A percentile compares a stretch with the other conserved stretches of the same genome.
phyloP scores from a whole-genome alignment of 2,329 filamentous ascomycete genomes.

The Corniculantispora saksenae region DNA sequence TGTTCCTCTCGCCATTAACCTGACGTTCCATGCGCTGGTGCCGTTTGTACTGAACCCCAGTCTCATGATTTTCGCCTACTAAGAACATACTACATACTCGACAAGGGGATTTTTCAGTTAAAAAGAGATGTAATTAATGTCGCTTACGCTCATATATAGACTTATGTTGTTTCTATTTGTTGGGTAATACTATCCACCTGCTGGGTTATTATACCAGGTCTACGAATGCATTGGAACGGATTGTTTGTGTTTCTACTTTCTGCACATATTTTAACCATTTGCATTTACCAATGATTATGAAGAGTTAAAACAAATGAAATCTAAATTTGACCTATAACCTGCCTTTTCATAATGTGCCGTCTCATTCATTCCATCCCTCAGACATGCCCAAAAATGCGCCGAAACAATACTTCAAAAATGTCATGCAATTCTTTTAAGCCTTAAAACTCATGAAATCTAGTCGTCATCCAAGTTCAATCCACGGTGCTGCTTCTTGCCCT shows the following conservation, averaged over 20 bases:
- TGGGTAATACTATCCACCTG: not conserved
- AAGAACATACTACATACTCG: not conserved
- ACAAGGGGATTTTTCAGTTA: not conserved
- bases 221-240: not conserved
- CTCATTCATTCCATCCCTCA: not conserved
- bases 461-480: conserved; percentile 22
- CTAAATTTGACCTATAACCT: conserved; percentile 1
- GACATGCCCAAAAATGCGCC: conserved; percentile 6
- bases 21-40: conserved; percentile 57
- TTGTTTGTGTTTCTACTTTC: not conserved
- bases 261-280: not conserved
- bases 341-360: not conserved
- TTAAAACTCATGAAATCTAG: conserved; percentile 6
- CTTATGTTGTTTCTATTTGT: not conserved
- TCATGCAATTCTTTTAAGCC: conserved; percentile 1
- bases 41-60: conserved; percentile 63
- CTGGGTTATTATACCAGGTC: conserved; percentile 6
- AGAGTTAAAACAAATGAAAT: not conserved
- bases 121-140: not conserved
- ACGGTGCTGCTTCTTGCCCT: conserved; percentile 47
- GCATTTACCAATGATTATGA: not conserved
- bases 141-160: not conserved
- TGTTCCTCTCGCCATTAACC: conserved; percentile 54
- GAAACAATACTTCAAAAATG: not conserved
- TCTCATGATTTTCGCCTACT: conserved; percentile 46